A percentile compares a stretch with the other conserved stretches of the same genome.
These are phyloP conservation scores for Lasiosphaeriaceae sp. DNA, from an alignment of 495 filamentous ascomycete species.

Conservation along the genomic window DNA sequence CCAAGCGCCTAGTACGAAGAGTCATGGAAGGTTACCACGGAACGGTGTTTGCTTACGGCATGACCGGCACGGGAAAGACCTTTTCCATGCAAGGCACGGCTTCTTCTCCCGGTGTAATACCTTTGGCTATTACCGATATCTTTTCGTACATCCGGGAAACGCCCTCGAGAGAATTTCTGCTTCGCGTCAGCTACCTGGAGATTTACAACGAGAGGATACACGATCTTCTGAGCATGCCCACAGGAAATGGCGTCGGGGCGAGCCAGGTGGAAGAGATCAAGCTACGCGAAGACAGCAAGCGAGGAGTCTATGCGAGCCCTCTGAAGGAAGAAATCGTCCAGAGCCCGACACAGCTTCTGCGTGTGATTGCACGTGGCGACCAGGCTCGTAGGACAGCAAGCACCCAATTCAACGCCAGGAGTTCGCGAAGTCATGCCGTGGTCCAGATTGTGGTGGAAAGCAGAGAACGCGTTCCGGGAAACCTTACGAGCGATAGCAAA, in stretches of 20 bases:
- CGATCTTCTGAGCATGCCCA: constrained; percentile 77
- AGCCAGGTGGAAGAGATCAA: constrained; percentile 81
- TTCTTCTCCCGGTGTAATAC: constrained; percentile 94
- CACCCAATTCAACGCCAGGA: constrained; percentile 94
- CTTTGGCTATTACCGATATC: constrained; percentile 95
- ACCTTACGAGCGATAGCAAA: constrained; percentile 56
- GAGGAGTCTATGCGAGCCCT: constrained; percentile 93
- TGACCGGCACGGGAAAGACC: constrained; percentile 98
- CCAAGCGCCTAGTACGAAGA: constrained; percentile 88
- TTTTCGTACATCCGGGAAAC: constrained; percentile 99
- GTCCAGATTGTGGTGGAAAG: constrained; percentile 99
- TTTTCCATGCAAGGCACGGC: constrained; percentile 99
- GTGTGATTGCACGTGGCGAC: constrained; percentile 93
- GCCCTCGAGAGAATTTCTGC: constrained; percentile 86
- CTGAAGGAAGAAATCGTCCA: constrained; percentile 98
- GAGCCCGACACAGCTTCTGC: constrained; percentile 88
- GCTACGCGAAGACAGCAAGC: constrained; percentile 88
- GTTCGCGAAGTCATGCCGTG: constrained; percentile 94
- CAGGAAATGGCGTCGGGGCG: constrained; percentile 43
- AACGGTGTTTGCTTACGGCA: constrained; percentile 97
- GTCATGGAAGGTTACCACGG: constrained; percentile 99
- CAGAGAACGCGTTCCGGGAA: constrained; percentile 70
- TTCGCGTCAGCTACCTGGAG: constrained; percentile 96
- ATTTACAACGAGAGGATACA: constrained; percentile 99
- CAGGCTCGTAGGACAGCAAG: constrained; percentile 83